Conservation (phyloP, 345 rosid genomes). For the Salix suchowensis region DNA sequence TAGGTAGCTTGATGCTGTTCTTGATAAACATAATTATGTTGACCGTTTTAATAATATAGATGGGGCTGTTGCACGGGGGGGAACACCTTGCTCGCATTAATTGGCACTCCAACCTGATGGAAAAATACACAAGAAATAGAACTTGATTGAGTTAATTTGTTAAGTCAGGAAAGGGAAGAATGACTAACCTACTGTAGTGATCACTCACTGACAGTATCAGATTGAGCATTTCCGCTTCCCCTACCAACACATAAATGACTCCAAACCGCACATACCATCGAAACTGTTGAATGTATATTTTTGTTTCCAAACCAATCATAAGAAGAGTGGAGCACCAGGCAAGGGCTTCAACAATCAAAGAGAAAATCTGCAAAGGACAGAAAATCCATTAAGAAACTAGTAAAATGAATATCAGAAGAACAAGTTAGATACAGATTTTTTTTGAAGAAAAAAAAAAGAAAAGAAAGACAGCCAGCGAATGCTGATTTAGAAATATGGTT, state of each 20-base stretch:
- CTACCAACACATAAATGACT: conserved; percentile 27
- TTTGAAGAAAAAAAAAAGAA: background rate
- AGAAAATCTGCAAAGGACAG: conserved; percentile 17
- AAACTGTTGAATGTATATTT: conserved; percentile 22
- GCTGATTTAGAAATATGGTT: background rate
- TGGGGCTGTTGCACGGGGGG: background rate
- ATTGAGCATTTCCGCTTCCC: conserved; percentile 27
- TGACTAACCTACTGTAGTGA: conserved; percentile 18
- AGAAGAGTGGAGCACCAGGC: conserved; percentile 30
- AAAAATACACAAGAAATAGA: background rate
- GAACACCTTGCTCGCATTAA: background rate
- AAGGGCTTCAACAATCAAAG: conserved; percentile 21
- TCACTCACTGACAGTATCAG: conserved; percentile 15
- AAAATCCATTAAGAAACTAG: background rate
- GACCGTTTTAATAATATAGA: background rate
- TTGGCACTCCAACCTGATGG: background rate
- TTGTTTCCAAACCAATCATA: conserved; percentile 28
- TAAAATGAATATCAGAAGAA: background rate
- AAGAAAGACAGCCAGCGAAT: background rate
- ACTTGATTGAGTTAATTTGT: background rate
- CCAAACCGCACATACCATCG: conserved; percentile 36
- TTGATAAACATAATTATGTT: background rate
- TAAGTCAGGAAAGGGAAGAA: background rate
- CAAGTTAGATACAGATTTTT: background rate
- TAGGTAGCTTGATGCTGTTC: background rate